Conservation (phyloP, 1,284 basidiomycete genomes). For the Porodaedalea pini region DNA sequence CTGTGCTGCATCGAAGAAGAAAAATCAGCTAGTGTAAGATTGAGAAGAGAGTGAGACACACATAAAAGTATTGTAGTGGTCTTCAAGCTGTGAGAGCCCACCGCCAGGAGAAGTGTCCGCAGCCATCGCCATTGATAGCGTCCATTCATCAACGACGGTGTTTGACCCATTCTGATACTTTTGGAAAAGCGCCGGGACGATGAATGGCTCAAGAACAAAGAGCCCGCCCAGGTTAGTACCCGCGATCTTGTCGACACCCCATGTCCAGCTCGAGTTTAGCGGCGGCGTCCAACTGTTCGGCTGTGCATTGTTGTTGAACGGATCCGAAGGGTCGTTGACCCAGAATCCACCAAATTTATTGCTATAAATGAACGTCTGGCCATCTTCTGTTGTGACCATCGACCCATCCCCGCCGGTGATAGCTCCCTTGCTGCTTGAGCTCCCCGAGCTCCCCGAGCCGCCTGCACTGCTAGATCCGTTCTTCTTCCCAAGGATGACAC, state of each 20-base stretch:
- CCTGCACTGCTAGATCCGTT: conserved; percentile 24
- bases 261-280: conserved; percentile 62
- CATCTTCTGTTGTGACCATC: conserved; percentile 56
- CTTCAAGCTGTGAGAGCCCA: conserved; percentile 56
- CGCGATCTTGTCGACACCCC: conserved; percentile 41
- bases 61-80: conserved; percentile 84
- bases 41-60: too few species aligned
- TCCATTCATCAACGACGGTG: conserved; percentile 70
- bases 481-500: conserved; percentile 51
- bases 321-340: conserved; percentile 54
- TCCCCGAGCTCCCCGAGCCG: conserved; percentile 22
- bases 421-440: conserved; percentile 10
- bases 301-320: conserved; percentile 62
- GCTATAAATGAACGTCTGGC: conserved; percentile 61
- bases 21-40: too few species aligned
- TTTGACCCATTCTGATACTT: conserved; percentile 36
- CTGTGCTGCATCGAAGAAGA: too few species aligned
- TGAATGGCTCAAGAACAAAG: conserved; percentile 61
- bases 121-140: conserved; percentile 59
- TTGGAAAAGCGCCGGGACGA: conserved; percentile 55
- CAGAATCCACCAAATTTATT: conserved; percentile 73
- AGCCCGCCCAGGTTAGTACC: conserved; percentile 70
- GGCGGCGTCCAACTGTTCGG: conserved; percentile 63
- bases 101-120: conserved; percentile 60
- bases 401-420: conserved; percentile 62